These are phyloP conservation scores for Trapa incisa DNA, from an alignment of 345 rosid genomes.

Conservation along the genomic window DNA sequence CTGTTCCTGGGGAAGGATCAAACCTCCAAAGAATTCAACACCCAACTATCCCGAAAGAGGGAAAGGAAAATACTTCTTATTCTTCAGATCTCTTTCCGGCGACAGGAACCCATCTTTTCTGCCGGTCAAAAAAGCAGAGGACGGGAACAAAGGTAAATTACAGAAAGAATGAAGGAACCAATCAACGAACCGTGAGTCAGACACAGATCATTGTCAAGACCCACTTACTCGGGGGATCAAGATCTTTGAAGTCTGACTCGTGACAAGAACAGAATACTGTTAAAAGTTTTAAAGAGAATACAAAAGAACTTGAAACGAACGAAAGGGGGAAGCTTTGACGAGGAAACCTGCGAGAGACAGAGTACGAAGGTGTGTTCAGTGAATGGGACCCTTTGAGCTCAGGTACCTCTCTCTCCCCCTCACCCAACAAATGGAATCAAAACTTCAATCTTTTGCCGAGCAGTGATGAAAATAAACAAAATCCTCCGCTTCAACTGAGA, in stretches of 20 bases:
- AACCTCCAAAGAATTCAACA: not conserved
- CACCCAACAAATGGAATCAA: slow-evolving; percentile 1
- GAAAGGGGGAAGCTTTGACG: not conserved
- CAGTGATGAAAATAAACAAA: not conserved
- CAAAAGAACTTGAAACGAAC: not conserved
- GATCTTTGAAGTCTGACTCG: not conserved
- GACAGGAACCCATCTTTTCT: not conserved
- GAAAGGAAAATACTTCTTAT: not conserved
- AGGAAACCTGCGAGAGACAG: not conserved
- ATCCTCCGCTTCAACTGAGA: slow-evolving; percentile 2
- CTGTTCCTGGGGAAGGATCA: not conserved
- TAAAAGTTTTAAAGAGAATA: not conserved
- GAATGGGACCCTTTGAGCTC: slow-evolving; percentile 4
- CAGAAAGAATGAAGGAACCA: not conserved
- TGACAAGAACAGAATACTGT: not conserved
- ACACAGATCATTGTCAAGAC: slow-evolving; percentile 2
- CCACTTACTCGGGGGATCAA: not conserved
- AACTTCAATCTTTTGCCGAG: not conserved
- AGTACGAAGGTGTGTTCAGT: not conserved
- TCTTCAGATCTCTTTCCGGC: not conserved
- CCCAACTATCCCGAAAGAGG: not conserved
- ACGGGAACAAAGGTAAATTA: not conserved
- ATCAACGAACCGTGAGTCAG: not conserved
- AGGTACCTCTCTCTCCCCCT: not conserved
- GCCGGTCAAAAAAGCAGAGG: slow-evolving; percentile 1